A percentile compares a stretch with the other conserved stretches of the same genome.
phyloP scores from a whole-genome alignment of 306 rosid genomes.

The Myrica gale region DNA sequence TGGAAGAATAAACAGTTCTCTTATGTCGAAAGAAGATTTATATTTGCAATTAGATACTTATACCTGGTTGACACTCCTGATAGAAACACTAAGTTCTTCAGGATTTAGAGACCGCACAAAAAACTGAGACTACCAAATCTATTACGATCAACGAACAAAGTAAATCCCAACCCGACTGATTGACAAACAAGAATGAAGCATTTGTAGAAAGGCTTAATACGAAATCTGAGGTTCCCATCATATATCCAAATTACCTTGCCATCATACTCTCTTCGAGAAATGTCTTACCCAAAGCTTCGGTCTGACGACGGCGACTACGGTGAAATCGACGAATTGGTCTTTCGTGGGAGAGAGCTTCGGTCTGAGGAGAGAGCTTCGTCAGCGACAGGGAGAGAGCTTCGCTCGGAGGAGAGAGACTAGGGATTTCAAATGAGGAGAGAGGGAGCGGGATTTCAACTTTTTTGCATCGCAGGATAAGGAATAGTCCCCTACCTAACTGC shows the following conservation, averaged over 20 bases:
- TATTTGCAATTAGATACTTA: neutral
- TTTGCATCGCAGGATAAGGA: no score
- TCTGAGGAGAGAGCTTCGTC: no score
- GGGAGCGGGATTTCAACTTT: no score
- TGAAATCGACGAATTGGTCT: no score
- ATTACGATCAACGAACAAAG: neutral
- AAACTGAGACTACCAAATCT: neutral
- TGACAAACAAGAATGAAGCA: neutral
- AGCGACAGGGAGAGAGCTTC: no score
- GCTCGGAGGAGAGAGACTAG: no score
- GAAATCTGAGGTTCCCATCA: neutral
- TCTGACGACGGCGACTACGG: no score
- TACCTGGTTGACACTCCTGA: neutral
- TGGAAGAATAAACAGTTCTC: neutral
- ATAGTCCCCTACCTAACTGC: no score
- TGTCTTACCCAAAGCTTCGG: neutral
- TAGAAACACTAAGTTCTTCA: neutral
- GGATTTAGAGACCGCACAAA: neutral
- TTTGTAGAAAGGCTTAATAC: neutral
- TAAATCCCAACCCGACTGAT: neutral
- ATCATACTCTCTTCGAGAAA: constrained; percentile 78
- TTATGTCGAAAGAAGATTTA: neutral
- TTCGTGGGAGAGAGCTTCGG: no score
- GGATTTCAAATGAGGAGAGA: no score
- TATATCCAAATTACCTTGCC: constrained; percentile 62